Base-by-base conservation (phyloP, 768 basidiomycete genomes). In the Auricularia sp. region DNA sequence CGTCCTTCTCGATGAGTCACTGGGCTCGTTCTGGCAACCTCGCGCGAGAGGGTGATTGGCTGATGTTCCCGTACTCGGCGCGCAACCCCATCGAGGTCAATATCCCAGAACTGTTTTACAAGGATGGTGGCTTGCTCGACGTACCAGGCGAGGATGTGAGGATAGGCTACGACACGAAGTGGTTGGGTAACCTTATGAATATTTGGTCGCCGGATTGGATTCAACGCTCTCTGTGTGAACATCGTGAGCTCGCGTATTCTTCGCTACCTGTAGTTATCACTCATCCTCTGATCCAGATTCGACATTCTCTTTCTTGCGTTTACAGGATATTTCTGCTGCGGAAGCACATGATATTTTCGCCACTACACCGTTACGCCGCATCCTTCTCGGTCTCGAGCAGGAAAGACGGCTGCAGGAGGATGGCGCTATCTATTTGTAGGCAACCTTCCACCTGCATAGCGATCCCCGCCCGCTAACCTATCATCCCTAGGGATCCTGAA, bases 121-220 rank as follows among this genome's bases (percentile, higher is more conserved):
- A 83, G 35, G 90, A 92, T 58, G 89, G 90, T 14, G 90, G 90
- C 11, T 74, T 94, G 7, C 67, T 90, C 21, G 75, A 83, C 67
- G 77, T 89, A 56, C 90, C 92, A 1, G 78, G 75, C 3, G 82
- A 87, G 70, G 71, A 78, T n/a, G 76, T 82, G 16, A 73, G 76
- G 16, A 77, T 79, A 18, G 80, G 79, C 0, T 72, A 78, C 6
- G 83, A 85, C 58, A 84, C 78, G 34, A 77, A 83, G 47, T 81
- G 83, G 62, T 70, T 92, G 56, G 75, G 77, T 61, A 87, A 84
- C 64, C 76, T 94, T 66, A 85, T 92, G 76, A 93, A 89, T 73
- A 95, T 99, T 64, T 99, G 97, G 96, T 81, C 86, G 0, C 81
- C 87, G 0, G 90, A 92, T 68, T 84, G 88, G 83, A 87, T 98